Conservation (phyloP, 2,329 filamentous ascomycete species). For the Alternaria triticimaculans region DNA sequence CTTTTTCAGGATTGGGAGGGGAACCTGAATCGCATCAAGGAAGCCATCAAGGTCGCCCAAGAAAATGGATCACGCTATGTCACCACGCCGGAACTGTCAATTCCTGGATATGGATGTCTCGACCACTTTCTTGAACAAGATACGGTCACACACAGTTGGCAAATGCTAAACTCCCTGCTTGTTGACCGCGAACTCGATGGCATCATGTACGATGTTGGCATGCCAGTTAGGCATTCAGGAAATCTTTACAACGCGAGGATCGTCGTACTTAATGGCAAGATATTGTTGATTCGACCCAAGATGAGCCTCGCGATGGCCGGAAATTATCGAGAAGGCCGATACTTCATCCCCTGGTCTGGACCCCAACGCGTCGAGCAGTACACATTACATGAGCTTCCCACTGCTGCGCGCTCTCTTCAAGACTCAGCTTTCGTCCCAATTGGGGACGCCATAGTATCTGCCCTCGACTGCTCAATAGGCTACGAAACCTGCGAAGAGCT, state of each 20-base stretch:
- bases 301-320: conserved; percentile 75
- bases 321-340: conserved; percentile 55
- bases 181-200: conserved; percentile 65
- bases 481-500: conserved; percentile 14
- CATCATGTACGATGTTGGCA: conserved; percentile 54
- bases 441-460: conserved; percentile 70
- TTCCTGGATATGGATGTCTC: conserved; percentile 49
- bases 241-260: conserved; percentile 66
- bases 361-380: conserved; percentile 67
- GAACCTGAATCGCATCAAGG: conserved; percentile 68
- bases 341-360: conserved; percentile 44
- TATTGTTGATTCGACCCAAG: conserved; percentile 76
- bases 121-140: conserved; percentile 62
- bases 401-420: conserved; percentile 62
- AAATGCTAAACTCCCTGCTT: conserved; percentile 68
- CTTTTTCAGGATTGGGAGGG: conserved; percentile 52
- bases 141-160: conserved; percentile 51
- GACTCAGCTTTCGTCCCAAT: conserved; percentile 66
- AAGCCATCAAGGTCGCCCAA: conserved; percentile 57
- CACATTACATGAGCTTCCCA: conserved; percentile 52
- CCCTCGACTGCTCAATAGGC: conserved; percentile 58
- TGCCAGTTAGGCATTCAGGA: conserved; percentile 64
- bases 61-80: background rate
- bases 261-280: conserved; percentile 69
- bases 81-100: conserved; percentile 31